These are phyloP conservation scores for Fusarium sp. DNA, from an alignment of 2,329 filamentous ascomycete genomes.

Conservation along the genomic window DNA sequence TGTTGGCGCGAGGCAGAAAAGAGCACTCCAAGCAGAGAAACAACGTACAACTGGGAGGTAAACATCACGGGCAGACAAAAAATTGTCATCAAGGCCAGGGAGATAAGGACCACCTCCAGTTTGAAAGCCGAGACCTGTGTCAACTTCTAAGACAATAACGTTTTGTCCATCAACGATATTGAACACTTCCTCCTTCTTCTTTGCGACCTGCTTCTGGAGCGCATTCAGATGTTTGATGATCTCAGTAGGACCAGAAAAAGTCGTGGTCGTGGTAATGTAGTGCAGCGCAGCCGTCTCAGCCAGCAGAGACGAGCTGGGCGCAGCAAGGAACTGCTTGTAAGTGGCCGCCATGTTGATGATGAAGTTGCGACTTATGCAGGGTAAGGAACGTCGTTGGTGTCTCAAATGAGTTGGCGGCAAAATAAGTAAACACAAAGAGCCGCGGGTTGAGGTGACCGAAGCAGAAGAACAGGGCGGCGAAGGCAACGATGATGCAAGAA, in stretches of 20 bases:
- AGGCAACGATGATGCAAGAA: slow-evolving; percentile 12
- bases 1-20: background rate
- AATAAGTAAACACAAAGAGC: slow-evolving; percentile 3
- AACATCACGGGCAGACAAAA: slow-evolving; percentile 83
- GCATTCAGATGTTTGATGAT: slow-evolving; percentile 85
- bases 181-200: slow-evolving; percentile 82
- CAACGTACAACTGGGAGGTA: slow-evolving; percentile 81
- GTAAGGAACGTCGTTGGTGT: slow-evolving; percentile 9
- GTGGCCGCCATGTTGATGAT: slow-evolving; percentile 54
- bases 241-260: slow-evolving; percentile 74
- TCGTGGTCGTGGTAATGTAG: slow-evolving; percentile 90
- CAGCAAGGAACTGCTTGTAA: slow-evolving; percentile 79
- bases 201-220: slow-evolving; percentile 79
- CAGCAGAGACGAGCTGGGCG: slow-evolving; percentile 71
- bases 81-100: slow-evolving; percentile 92
- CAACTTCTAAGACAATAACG: slow-evolving; percentile 82
- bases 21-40: background rate
- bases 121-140: slow-evolving; percentile 85
- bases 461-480: background rate
- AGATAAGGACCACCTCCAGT: slow-evolving; percentile 86
- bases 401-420: slow-evolving; percentile 3
- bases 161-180: slow-evolving; percentile 76
- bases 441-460: slow-evolving; percentile 25
- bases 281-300: slow-evolving; percentile 75
- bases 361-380: slow-evolving; percentile 27